Evolutionary conservation across 371 early-diverging fungal genomes (phyloP).

Genomic region (Saksenaea vasiformis): DNA sequence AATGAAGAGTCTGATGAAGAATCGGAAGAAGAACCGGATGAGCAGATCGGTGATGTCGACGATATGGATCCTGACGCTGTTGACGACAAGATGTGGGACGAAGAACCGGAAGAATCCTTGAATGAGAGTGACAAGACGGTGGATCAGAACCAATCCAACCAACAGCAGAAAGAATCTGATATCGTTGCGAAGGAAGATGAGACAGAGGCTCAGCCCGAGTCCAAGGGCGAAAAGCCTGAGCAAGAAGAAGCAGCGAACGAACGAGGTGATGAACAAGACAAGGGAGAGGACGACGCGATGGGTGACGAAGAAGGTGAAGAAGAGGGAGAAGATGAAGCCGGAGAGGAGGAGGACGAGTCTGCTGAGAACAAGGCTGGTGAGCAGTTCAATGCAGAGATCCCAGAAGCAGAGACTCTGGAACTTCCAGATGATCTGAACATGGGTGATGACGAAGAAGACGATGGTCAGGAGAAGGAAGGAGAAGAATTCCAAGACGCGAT

Average conservation of each 20-base stretch:
- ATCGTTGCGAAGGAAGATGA: conserved; percentile 72
- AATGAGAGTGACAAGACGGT: conserved; percentile 66
- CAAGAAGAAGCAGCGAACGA: conserved; percentile 54
- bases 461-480: conserved; percentile 42
- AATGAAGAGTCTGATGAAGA: conserved; percentile 50
- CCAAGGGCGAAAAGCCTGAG: conserved; percentile 40
- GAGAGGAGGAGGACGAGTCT: conserved; percentile 43
- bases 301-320: conserved; percentile 25
- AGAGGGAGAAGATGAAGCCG: conserved; percentile 29
- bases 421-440: conserved; percentile 69
- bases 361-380: conserved; percentile 53
- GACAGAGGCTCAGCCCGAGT: conserved; percentile 35
- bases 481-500: conserved; percentile 43
- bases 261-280: conserved; percentile 39
- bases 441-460: conserved; percentile 50
- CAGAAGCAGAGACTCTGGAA: conserved; percentile 64
- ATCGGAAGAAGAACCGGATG: conserved; percentile 76
- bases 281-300: conserved; percentile 32
- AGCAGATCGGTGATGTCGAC: conserved; percentile 91
- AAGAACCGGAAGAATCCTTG: conserved; percentile 74
- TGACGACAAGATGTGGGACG: conserved; percentile 98
- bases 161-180: conserved; percentile 59
- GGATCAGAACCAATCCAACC: conserved; percentile 56
- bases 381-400: conserved; percentile 60
- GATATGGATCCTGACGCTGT: conserved; percentile 87